phyloP scores from a whole-genome alignment of 495 filamentous ascomycete genomes.

The Aspergillus egyptiacus region DNA sequence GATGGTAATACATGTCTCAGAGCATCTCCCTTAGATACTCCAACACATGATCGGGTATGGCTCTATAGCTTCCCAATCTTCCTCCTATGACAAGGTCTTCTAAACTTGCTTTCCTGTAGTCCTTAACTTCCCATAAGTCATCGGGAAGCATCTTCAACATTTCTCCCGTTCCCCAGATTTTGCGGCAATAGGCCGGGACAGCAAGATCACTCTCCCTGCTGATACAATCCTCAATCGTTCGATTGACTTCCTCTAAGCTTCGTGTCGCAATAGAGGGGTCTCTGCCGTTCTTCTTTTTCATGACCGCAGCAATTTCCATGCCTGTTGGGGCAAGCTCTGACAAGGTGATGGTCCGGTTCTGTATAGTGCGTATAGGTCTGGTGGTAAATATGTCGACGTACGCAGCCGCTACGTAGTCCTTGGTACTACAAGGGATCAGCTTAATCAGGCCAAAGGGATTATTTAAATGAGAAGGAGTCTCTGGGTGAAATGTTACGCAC shows the following conservation, averaged over 20 bases:
- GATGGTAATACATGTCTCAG: no score
- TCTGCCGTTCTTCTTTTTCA: neutral
- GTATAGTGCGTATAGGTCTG: neutral
- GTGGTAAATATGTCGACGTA: conserved; percentile 17
- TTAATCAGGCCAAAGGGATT: neutral
- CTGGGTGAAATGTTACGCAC: neutral
- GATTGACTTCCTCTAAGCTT: neutral
- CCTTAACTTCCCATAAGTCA: conserved; percentile 9
- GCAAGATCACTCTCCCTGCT: conserved; percentile 4
- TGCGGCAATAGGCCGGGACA: conserved; percentile 14
- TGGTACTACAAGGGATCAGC: conserved; percentile 9
- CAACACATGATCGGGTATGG: neutral
- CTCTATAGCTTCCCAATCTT: neutral
- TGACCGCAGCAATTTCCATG: neutral
- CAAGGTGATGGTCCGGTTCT: neutral
- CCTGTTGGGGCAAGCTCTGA: neutral
- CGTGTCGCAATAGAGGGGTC: neutral
- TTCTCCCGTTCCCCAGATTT: conserved; percentile 18
- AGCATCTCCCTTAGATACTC: no score
- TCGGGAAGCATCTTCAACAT: conserved; percentile 4
- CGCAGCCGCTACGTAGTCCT: conserved; percentile 17
- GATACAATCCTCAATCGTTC: neutral
- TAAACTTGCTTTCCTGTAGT: neutral
- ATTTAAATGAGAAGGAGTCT: neutral
- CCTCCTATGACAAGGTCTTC: neutral